Conservation (phyloP, 2,329 filamentous ascomycete species). For the Cryphonectria radicalis region DNA sequence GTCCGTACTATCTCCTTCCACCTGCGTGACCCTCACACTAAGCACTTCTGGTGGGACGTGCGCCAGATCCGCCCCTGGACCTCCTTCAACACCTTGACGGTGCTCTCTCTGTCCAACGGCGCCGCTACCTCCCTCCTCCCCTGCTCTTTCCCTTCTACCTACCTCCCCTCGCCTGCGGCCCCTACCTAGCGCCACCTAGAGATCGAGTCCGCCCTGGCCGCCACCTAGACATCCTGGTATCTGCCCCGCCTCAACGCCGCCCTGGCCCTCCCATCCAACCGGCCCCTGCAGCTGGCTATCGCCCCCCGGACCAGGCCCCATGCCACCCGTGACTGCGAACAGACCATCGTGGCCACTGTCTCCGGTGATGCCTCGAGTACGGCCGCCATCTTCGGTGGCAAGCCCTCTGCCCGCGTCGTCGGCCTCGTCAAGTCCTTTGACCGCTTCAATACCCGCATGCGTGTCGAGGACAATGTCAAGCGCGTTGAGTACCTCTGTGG, state of each 20-base stretch:
- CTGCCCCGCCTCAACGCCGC: conserved; percentile 87
- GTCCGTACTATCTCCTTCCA: conserved; percentile 78
- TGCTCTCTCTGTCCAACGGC: conserved; percentile 74
- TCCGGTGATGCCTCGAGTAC: conserved; percentile 61
- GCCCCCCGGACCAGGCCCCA: conserved; percentile 41
- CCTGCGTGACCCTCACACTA: conserved; percentile 68
- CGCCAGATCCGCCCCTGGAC: conserved; percentile 85
- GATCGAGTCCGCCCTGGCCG: conserved; percentile 75
- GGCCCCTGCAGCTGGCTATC: conserved; percentile 60
- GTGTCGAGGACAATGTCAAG: conserved; percentile 80
- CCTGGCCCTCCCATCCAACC: conserved; percentile 73
- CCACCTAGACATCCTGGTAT: conserved; percentile 77
- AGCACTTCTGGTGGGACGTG: conserved; percentile 96
- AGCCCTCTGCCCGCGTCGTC: conserved; percentile 51
- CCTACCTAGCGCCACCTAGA: conserved; percentile 71
- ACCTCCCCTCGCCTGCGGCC: conserved; percentile 63
- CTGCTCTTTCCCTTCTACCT: conserved; percentile 64
- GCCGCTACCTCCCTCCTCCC: conserved; percentile 66
- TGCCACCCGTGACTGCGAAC: conserved; percentile 42
- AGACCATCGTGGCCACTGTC: conserved; percentile 67
- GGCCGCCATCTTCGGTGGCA: conserved; percentile 53
- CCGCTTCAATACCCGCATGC: conserved; percentile 95
- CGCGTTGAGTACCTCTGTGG: conserved; percentile 88
- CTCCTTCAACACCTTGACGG: conserved; percentile 73
- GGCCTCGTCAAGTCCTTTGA: conserved; percentile 89